Conservation (phyloP, 495 filamentous ascomycete species). For the Tuber magnatum region DNA sequence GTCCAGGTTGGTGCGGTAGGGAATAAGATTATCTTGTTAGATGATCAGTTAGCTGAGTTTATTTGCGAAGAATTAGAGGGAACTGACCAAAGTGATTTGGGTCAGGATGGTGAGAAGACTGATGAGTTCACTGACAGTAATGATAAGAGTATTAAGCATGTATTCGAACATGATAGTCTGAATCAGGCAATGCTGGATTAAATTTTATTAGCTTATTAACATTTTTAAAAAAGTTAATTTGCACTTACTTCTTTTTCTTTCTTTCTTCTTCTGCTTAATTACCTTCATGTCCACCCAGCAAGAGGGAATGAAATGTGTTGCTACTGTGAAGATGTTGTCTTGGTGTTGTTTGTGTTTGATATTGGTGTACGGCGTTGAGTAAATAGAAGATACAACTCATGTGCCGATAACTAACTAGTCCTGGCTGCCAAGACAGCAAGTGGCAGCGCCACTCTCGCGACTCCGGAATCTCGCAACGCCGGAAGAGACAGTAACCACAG, state of each 20-base stretch:
- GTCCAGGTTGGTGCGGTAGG: not conserved
- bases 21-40: not conserved
- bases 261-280: too few species aligned
- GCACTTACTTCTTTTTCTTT: too few species aligned
- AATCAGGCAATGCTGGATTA: too few species aligned
- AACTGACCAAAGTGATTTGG: not conserved
- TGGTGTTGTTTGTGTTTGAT: too few species aligned
- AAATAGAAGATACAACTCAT: not conserved
- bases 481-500: not conserved
- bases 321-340: too few species aligned
- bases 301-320: too few species aligned
- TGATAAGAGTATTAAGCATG: not conserved
- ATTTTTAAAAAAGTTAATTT: too few species aligned
- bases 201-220: too few species aligned
- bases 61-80: not conserved
- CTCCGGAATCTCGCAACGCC: not conserved
- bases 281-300: too few species aligned
- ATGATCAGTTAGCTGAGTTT: not conserved
- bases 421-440: not conserved
- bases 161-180: not conserved
- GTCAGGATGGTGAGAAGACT: not conserved
- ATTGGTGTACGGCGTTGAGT: too few species aligned
- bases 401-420: not conserved
- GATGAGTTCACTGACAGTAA: not conserved
- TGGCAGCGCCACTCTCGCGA: not conserved